These are phyloP conservation scores for Clonostachys rosea DNA, from an alignment of 2,329 filamentous ascomycete genomes.

Conservation along the genomic window DNA sequence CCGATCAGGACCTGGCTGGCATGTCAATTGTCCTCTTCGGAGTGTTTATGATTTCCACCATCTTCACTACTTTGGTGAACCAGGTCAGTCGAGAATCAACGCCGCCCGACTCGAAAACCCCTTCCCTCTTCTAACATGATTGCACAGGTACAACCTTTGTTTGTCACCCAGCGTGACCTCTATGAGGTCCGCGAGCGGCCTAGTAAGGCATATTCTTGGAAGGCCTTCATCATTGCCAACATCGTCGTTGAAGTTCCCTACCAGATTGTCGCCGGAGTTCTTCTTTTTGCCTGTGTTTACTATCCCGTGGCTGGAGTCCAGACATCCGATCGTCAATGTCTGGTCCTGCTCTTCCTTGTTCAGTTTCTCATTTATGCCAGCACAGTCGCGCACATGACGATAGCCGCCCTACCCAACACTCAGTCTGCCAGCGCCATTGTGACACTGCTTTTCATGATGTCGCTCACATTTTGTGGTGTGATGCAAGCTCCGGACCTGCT, in stretches of 20 bases:
- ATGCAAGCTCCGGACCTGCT: constrained; percentile 52
- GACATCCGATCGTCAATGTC: constrained; percentile 49
- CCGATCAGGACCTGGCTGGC: constrained; percentile 55
- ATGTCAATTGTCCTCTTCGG: constrained; percentile 71
- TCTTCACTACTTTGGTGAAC: constrained; percentile 67
- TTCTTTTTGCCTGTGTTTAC: constrained; percentile 65
- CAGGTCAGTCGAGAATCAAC: constrained; percentile 29
- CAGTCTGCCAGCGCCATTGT: constrained; percentile 63
- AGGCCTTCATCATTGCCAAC: constrained; percentile 67
- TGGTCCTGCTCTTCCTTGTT: constrained; percentile 62
- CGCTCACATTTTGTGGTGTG: constrained; percentile 59
- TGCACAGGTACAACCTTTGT: constrained; percentile 66
- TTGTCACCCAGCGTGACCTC: constrained; percentile 66
- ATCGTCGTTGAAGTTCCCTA: constrained; percentile 70
- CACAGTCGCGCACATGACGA: constrained; percentile 70
- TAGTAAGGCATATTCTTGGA: constrained; percentile 71
- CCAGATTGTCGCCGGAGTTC: constrained; percentile 58
- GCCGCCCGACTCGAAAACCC: not conserved
- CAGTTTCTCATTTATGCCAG: constrained; percentile 68
- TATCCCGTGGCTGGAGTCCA: constrained; percentile 54
- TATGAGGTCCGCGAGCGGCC: constrained; percentile 77
- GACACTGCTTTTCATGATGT: constrained; percentile 54
- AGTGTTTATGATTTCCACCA: constrained; percentile 71
- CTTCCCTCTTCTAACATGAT: constrained; percentile 26
- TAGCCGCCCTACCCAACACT: constrained; percentile 64